Conservation (phyloP, 1,284 basidiomycete species). For the Exobasidium rhododendri region DNA sequence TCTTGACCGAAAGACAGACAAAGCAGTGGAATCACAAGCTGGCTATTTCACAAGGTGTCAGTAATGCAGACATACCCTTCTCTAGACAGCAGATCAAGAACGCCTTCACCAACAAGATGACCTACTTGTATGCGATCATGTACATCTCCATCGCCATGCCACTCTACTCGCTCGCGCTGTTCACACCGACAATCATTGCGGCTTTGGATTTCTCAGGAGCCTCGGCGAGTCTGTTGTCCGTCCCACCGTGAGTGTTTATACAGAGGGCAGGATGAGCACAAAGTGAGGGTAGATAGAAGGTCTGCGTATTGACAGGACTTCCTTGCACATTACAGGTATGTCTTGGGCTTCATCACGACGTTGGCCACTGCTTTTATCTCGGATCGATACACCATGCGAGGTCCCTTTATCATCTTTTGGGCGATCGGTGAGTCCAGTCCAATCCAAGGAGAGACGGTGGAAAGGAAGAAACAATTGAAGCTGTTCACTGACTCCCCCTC, state of each 20-base stretch:
- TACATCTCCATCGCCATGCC: slow-evolving; percentile 35
- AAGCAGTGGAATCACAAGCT: slow-evolving; percentile 38
- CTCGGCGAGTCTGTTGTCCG: slow-evolving; percentile 43
- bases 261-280: too few relatives aligned
- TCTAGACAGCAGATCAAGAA: slow-evolving; percentile 32
- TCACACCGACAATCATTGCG: slow-evolving; percentile 45
- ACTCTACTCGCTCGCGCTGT: slow-evolving; percentile 49
- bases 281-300: too few relatives aligned
- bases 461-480: too few relatives aligned
- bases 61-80: slow-evolving; percentile 34
- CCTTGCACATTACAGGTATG: too few relatives aligned
- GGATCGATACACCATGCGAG: slow-evolving; percentile 56
- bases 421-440: slow-evolving; percentile 17
- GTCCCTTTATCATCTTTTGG: slow-evolving; percentile 58
- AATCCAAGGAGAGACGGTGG: too few relatives aligned
- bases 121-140: slow-evolving; percentile 41
- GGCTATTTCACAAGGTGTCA: slow-evolving; percentile 37
- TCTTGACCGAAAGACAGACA: slow-evolving; percentile 28
- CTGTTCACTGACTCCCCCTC: too few relatives aligned
- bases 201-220: slow-evolving; percentile 37
- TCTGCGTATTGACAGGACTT: too few relatives aligned
- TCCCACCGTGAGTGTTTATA: slow-evolving; percentile 35
- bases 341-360: slow-evolving; percentile 59
- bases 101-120: slow-evolving; percentile 24
- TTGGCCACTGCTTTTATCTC: slow-evolving; percentile 55